Evolutionary conservation across 169 alveolate genomes (phyloP).

Genomic region (Plasmodium falciparum): DNA sequence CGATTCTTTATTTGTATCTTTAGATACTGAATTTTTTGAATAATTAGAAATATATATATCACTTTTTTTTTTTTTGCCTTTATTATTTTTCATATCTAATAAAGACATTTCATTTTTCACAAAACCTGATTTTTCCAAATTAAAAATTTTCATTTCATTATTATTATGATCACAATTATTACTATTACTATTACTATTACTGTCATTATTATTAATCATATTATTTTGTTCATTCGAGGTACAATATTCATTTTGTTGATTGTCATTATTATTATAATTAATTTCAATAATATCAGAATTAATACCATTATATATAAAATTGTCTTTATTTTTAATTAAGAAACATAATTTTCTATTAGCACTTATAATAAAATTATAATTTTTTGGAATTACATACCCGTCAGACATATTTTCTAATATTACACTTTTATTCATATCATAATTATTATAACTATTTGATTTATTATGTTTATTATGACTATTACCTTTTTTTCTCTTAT

Average conservation of each 20-base stretch:
- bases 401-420: constrained; percentile 64
- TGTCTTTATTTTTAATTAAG: constrained; percentile 40
- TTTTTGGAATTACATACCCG: constrained; percentile 67
- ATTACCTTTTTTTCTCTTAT: background rate
- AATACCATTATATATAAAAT: constrained; percentile 36
- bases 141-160: too few species aligned
- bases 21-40: too few species aligned
- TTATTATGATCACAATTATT: too few species aligned
- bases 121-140: too few species aligned
- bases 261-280: constrained; percentile 9
- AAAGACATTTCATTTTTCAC: too few species aligned
- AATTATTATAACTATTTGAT: background rate
- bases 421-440: constrained; percentile 25
- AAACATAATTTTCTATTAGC: constrained; percentile 63
- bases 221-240: too few species aligned
- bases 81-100: too few species aligned
- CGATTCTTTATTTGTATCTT: too few species aligned
- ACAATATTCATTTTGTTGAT: background rate
- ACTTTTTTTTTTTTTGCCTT: background rate
- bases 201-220: too few species aligned
- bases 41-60: too few species aligned
- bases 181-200: too few species aligned
- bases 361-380: constrained; percentile 53
- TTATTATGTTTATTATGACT: background rate
- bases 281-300: constrained; percentile 69